Evolutionary conservation across 164 flowering plant genomes (phyloP).

Genomic region (Vitis cinerea): DNA sequence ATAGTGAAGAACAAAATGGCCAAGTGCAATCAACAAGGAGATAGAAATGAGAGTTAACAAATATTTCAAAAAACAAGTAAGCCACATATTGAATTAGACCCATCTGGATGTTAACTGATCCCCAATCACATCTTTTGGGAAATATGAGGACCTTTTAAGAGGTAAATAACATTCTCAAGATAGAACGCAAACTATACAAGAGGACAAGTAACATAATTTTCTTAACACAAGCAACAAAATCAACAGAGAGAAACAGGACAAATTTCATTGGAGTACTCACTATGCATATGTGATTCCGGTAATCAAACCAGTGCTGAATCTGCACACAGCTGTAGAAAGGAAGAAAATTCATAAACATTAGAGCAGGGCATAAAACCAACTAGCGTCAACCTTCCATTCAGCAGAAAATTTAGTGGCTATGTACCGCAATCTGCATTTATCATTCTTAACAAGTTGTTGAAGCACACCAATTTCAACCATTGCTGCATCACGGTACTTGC

Average conservation of each 20-base stretch:
- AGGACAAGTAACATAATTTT: background rate
- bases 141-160: background rate
- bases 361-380: background rate
- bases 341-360: background rate
- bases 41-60: too few species aligned
- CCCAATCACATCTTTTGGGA: background rate
- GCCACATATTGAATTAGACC: background rate
- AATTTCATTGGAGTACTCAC: conserved; percentile 52
- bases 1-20: background rate
- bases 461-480: conserved; percentile 84
- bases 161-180: background rate
- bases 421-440: conserved; percentile 51
- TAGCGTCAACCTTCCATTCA: background rate
- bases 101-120: background rate
- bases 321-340: conserved; percentile 80
- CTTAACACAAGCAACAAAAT: background rate
- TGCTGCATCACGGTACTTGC: conserved; percentile 88
- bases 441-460: conserved; percentile 59
- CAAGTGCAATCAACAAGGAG: background rate
- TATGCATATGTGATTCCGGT: conserved; percentile 87
- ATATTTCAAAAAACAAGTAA: too few species aligned
- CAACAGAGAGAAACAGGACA: background rate
- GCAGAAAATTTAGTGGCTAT: conserved; percentile 12
- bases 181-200: background rate
- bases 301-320: conserved; percentile 85